These are phyloP conservation scores for Krasilnikovozyma curviuscula DNA, from an alignment of 768 basidiomycete species.

Conservation along the genomic window DNA sequence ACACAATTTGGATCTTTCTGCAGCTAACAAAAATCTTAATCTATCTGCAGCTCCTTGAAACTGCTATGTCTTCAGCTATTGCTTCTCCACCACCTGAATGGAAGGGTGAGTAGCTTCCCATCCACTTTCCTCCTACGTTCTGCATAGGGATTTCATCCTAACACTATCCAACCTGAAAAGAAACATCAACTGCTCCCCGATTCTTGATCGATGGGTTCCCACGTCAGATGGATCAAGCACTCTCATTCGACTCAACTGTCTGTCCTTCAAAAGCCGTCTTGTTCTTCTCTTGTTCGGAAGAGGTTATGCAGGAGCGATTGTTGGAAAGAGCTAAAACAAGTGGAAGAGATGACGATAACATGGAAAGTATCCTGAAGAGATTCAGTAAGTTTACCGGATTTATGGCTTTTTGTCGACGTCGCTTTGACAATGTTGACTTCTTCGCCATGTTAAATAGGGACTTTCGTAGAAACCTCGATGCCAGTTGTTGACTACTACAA, in stretches of 20 bases:
- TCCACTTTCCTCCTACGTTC: not conserved
- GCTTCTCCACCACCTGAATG: conserved; percentile 18
- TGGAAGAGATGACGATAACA: conserved; percentile 89
- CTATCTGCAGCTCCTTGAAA: conserved; percentile 52
- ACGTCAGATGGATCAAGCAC: conserved; percentile 93
- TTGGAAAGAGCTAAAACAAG: conserved; percentile 81
- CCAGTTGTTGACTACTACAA: conserved; percentile 79
- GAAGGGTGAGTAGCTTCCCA: conserved; percentile 3
- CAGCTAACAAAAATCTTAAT: not conserved
- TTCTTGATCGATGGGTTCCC: conserved; percentile 97
- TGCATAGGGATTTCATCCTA: too few species aligned
- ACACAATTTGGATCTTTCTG: not conserved
- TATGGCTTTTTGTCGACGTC: not conserved
- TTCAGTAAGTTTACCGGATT: conserved; percentile 42
- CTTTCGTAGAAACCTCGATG: conserved; percentile 72
- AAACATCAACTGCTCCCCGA: conserved; percentile 27
- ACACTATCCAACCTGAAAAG: not conserved
- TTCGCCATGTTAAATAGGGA: conserved; percentile 30
- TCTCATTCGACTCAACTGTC: conserved; percentile 73
- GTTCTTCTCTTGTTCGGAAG: conserved; percentile 70
- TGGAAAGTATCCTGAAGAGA: conserved; percentile 86
- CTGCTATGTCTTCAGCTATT: conserved; percentile 59
- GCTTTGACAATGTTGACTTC: not conserved
- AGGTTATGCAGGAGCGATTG: conserved; percentile 67
- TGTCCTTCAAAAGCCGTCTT: conserved; percentile 61